Percentiles rank a stretch among this genome's conserved stretches.
phyloP scores from a whole-genome alignment of 345 rosid species.

The Moricandia arvensis region DNA sequence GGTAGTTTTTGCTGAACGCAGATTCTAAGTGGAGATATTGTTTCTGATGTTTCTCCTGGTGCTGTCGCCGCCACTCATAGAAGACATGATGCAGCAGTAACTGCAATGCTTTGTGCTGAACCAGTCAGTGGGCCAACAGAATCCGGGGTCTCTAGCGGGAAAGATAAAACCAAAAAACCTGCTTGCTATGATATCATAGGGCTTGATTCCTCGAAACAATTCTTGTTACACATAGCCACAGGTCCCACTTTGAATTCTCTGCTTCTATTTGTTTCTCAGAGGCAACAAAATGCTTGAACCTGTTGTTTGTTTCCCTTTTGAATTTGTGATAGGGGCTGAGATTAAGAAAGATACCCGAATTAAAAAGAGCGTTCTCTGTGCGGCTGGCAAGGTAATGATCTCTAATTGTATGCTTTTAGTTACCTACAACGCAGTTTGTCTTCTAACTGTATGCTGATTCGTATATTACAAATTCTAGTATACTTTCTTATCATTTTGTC shows the following conservation, averaged over 20 bases:
- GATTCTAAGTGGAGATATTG: slow-evolving; percentile 97
- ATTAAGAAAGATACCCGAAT: slow-evolving; percentile 77
- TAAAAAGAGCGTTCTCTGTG: slow-evolving; percentile 69
- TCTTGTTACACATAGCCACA: slow-evolving; percentile 77
- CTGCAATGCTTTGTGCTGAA: slow-evolving; percentile 82
- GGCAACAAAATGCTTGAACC: slow-evolving; percentile 19
- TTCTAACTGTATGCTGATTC: slow-evolving; percentile 6
- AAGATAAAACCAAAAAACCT: slow-evolving; percentile 90
- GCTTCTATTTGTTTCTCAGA: slow-evolving; percentile 9
- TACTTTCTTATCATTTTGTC: slow-evolving; percentile 19
- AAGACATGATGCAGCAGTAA: slow-evolving; percentile 82
- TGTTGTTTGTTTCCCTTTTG: slow-evolving; percentile 13
- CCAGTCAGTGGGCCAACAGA: slow-evolving; percentile 84
- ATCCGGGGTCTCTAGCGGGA: slow-evolving; percentile 63
- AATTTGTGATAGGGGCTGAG: slow-evolving; percentile 56
- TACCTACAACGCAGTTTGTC: background rate
- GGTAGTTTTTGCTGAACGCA: slow-evolving; percentile 37
- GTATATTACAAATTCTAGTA: background rate
- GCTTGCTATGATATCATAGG: slow-evolving; percentile 74
- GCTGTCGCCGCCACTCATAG: slow-evolving; percentile 91
- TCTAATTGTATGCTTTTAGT: background rate
- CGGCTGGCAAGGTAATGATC: slow-evolving; percentile 76
- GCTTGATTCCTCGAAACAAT: slow-evolving; percentile 69
- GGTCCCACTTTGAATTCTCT: slow-evolving; percentile 44
- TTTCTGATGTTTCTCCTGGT: slow-evolving; percentile 95